Evolutionary conservation across 306 rosid genomes (phyloP).

Genomic region (Albizia julibrissin): DNA sequence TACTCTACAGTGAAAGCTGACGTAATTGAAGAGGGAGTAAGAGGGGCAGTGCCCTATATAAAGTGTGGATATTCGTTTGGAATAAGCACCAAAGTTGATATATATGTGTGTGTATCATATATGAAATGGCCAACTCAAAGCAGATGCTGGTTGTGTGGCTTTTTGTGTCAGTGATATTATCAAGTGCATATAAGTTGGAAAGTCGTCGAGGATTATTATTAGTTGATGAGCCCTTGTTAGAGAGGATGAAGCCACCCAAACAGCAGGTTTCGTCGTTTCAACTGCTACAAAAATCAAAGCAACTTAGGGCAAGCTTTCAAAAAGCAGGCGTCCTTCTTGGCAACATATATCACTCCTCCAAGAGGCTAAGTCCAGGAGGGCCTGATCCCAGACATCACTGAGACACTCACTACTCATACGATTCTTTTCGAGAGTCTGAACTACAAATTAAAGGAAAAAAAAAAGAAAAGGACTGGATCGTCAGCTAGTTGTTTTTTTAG

Average conservation of each 20-base stretch:
- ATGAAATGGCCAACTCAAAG: constrained; percentile 37
- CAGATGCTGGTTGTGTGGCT: constrained; percentile 7
- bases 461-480: no score
- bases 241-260: constrained; percentile 19
- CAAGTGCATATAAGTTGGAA: constrained; percentile 20
- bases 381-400: constrained; percentile 52
- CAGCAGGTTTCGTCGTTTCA: background rate
- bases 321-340: background rate
- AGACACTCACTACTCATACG: background rate
- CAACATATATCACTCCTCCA: constrained; percentile 17
- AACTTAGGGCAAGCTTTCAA: constrained; percentile 26
- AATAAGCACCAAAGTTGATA: constrained; percentile 10
- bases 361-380: constrained; percentile 47
- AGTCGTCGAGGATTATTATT: constrained; percentile 32
- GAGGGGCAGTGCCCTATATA: constrained; percentile 24
- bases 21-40: background rate
- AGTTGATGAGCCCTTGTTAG: constrained; percentile 6
- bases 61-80: constrained; percentile 29
- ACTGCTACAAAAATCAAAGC: constrained; percentile 32
- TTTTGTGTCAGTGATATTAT: constrained; percentile 15
- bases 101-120: no score
- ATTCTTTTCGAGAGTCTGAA: no score
- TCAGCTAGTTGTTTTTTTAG: no score
- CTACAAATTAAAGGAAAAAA: no score
- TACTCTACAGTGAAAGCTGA: background rate